These are phyloP conservation scores for Phytopythium litorale DNA, from an alignment of 352 stramenopile species.

Conservation along the genomic window DNA sequence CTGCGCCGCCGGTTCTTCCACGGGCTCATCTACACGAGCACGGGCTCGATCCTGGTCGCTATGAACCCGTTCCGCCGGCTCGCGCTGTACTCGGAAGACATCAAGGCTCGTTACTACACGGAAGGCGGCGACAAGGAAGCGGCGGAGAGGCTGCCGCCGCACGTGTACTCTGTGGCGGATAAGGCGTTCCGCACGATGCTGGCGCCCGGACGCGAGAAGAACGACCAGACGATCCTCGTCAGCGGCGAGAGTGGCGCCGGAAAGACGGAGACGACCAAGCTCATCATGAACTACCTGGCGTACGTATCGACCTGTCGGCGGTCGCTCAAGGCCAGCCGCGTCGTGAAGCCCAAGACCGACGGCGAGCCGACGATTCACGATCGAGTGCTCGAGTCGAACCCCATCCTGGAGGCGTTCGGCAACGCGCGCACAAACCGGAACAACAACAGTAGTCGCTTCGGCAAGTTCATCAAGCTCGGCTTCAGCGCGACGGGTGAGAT, in stretches of 20 bases:
- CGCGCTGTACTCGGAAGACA: slow-evolving; percentile 61
- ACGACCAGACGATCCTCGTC: slow-evolving; percentile 94
- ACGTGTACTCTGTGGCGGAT: slow-evolving; percentile 85
- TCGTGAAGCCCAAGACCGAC: slow-evolving; percentile 5
- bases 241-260: slow-evolving; percentile 94
- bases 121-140: slow-evolving; percentile 47
- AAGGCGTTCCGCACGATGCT: slow-evolving; percentile 87
- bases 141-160: slow-evolving; percentile 60
- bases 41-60: slow-evolving; percentile 79
- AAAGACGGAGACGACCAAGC: slow-evolving; percentile 97
- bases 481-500: slow-evolving; percentile 80
- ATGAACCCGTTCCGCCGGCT: slow-evolving; percentile 82
- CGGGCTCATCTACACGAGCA: slow-evolving; percentile 88
- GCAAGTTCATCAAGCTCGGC: slow-evolving; percentile 96
- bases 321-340: slow-evolving; percentile 1
- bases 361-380: slow-evolving; percentile 63
- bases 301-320: slow-evolving; percentile 60
- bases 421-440: slow-evolving; percentile 95
- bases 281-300: slow-evolving; percentile 96
- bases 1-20: slow-evolving; percentile 77
- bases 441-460: slow-evolving; percentile 96
- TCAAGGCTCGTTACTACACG: slow-evolving; percentile 70
- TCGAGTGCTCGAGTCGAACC: slow-evolving; percentile 93
- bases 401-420: slow-evolving; percentile 94
- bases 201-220: slow-evolving; percentile 36